These are phyloP conservation scores for Lactarius akahatsu DNA, from an alignment of 768 basidiomycete genomes.

Conservation along the genomic window DNA sequence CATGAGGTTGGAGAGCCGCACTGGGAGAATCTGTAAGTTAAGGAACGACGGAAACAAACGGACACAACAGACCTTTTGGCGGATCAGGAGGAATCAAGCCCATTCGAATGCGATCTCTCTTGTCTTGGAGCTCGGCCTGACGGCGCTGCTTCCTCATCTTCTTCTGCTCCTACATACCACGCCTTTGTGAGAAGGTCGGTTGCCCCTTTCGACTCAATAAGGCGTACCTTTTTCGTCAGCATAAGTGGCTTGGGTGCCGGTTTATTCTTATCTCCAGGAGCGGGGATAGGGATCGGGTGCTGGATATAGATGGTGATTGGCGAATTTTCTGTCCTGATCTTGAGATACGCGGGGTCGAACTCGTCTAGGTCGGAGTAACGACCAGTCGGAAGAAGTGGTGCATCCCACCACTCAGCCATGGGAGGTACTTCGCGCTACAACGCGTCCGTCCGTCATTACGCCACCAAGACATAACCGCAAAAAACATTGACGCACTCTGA, in stretches of 20 bases:
- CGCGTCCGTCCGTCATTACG: slow-evolving; percentile 9
- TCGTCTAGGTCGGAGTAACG: slow-evolving; percentile 69
- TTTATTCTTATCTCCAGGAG: slow-evolving; percentile 82
- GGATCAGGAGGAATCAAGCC: slow-evolving; percentile 92
- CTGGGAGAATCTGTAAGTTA: slow-evolving; percentile 41
- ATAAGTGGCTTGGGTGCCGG: slow-evolving; percentile 80
- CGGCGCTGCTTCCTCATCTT: slow-evolving; percentile 92
- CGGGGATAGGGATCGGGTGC: slow-evolving; percentile 95
- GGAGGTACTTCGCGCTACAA: slow-evolving; percentile 82
- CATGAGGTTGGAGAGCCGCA: slow-evolving; percentile 94
- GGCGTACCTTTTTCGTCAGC: slow-evolving; percentile 80
- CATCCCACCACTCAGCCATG: slow-evolving; percentile 97
- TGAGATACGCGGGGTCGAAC: slow-evolving; percentile 54
- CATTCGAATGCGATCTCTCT: slow-evolving; percentile 93
- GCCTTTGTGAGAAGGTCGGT: slow-evolving; percentile 5
- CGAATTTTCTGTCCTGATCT: slow-evolving; percentile 63
- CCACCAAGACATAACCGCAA: slow-evolving; percentile 1
- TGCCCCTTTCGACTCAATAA: neutral
- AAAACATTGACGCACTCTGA: slow-evolving; percentile 57
- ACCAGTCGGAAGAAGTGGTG: slow-evolving; percentile 74
- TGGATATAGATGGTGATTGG: slow-evolving; percentile 91
- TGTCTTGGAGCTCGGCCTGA: slow-evolving; percentile 88
- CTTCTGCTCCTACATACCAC: slow-evolving; percentile 71
- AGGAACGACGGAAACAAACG: neutral
- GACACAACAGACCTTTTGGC: slow-evolving; percentile 72